Base-by-base conservation (phyloP, 2,329 filamentous ascomycete species). In the Anisogramma anomala region DNA sequence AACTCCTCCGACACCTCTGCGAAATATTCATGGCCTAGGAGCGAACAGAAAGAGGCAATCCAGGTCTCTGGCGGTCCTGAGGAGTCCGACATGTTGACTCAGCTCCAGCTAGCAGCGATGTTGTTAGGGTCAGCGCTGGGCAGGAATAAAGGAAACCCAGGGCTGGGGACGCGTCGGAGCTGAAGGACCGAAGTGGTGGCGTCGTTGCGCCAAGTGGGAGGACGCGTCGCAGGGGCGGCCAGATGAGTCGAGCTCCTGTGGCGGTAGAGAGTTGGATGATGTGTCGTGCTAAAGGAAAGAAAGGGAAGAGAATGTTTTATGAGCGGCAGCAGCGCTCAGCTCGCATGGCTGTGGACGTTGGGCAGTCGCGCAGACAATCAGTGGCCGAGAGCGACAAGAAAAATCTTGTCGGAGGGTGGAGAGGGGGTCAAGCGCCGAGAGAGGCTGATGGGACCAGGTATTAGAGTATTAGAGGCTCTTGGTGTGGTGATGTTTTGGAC, bases 1-100 rank as follows among this genome's bases (percentile, higher is more conserved):
- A 98, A 98, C 57, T 98, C 91, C 65, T 98, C 91, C 33, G 86
- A 91, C 37, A 98, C 89, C 68, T 98, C 91, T 48, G 91, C 91
- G 63, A 98, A 98, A 67, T 96, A 98, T 64, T 98, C 91, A 61
- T 98, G 91, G 48, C 91, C 91, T 46, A 96, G 75, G 33, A 96
- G 71, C 28, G 85, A 87, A 69, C 91, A 98, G 63, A 95, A 98
- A 44, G 88, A 93, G 49, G 86, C 83, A 67, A 98, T 96, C 91
- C 91, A 98, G 42, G 88, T 94, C 69, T 98, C 91, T 48, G 73
- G 72, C 22, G 70, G 63, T 40, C 71, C 73, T 40, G 74, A 77
- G 37, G 74, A 75, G 41, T 71, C 71, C 52, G 74, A 78, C 74
- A 77, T 77, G 39, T 42, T 64, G 53, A 19, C 47, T 33, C 26